Evolutionary conservation across 495 filamentous ascomycete genomes (phyloP).

Genomic region (Penicillium mononematosum): DNA sequence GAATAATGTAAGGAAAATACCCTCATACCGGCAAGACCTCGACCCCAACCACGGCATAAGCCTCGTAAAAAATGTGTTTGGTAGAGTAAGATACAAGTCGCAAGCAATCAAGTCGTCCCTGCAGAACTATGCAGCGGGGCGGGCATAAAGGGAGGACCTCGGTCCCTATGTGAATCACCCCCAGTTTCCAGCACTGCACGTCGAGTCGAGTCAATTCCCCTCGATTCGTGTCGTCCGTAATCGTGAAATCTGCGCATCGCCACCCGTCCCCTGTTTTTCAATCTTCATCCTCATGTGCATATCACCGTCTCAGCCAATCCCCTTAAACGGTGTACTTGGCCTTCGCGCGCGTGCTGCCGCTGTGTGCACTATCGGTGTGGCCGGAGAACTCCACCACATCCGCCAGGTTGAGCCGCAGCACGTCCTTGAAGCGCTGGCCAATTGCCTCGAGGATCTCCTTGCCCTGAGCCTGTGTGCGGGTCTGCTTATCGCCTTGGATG

Average conservation of each 20-base stretch:
- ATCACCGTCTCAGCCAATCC: constrained; percentile 4
- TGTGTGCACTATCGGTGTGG: constrained; percentile 89
- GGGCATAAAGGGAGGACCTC: constrained; percentile 22
- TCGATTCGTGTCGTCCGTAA: constrained; percentile 16
- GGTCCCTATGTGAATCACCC: constrained; percentile 18
- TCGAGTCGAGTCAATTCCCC: constrained; percentile 12
- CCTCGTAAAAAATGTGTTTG: constrained; percentile 31
- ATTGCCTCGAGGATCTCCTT: constrained; percentile 79
- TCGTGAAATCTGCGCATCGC: constrained; percentile 10
- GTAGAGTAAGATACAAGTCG: constrained; percentile 33
- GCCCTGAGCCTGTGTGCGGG: constrained; percentile 72
- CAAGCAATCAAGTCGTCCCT: constrained; percentile 31
- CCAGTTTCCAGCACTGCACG: constrained; percentile 6
- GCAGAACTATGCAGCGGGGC: constrained; percentile 23
- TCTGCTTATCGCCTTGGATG: constrained; percentile 70
- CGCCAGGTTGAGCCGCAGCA: constrained; percentile 68
- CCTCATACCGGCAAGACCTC: constrained; percentile 8
- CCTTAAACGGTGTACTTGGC: constrained; percentile 82
- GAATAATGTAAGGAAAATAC: constrained; percentile 6
- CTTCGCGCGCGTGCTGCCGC: constrained; percentile 90
- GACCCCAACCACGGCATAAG: constrained; percentile 20
- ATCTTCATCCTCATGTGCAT: constrained; percentile 5
- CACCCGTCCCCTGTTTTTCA: constrained; percentile 6
- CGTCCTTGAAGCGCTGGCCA: constrained; percentile 85
- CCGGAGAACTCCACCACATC: constrained; percentile 93